phyloP scores from a whole-genome alignment of 129 eudicot genomes.

The Glebionis coronaria region DNA sequence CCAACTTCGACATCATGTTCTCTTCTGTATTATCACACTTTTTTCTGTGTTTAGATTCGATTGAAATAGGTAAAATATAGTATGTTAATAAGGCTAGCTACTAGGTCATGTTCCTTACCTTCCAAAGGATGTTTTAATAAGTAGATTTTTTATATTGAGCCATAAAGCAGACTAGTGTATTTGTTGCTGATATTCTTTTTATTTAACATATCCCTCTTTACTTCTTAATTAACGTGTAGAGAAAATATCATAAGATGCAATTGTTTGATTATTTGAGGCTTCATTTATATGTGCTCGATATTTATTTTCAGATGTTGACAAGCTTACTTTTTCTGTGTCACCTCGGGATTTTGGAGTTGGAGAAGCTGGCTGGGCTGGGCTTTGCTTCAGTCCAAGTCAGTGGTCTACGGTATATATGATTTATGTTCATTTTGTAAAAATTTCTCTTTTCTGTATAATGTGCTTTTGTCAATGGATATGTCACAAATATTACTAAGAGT shows the following conservation, averaged over 20 bases:
- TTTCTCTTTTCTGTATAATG: neutral
- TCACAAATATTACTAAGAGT: neutral
- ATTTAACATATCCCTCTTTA: too few species aligned
- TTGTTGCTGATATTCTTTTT: too few species aligned
- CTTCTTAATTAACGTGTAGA: too few species aligned
- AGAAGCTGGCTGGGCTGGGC: slow-evolving; percentile 93
- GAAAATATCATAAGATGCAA: too few species aligned
- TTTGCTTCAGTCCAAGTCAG: slow-evolving; percentile 76
- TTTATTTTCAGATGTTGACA: slow-evolving; percentile 56
- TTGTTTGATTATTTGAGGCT: too few species aligned
- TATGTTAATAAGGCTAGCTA: too few species aligned
- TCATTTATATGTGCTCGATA: slow-evolving; percentile 7
- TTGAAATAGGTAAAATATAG: neutral
- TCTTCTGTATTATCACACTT: too few species aligned
- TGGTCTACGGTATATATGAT: slow-evolving; percentile 63
- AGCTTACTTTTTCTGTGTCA: slow-evolving; percentile 64
- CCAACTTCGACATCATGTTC: neutral
- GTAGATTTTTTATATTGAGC: too few species aligned
- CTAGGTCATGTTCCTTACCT: too few species aligned
- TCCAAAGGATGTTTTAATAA: too few species aligned
- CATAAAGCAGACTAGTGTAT: too few species aligned
- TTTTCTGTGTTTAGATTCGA: neutral
- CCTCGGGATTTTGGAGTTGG: slow-evolving; percentile 80
- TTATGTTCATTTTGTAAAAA: neutral
- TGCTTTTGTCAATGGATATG: slow-evolving; percentile 12